Evolutionary conservation across 2,329 filamentous ascomycete species (phyloP).

Genomic region (Zymoseptoria crescenta): DNA sequence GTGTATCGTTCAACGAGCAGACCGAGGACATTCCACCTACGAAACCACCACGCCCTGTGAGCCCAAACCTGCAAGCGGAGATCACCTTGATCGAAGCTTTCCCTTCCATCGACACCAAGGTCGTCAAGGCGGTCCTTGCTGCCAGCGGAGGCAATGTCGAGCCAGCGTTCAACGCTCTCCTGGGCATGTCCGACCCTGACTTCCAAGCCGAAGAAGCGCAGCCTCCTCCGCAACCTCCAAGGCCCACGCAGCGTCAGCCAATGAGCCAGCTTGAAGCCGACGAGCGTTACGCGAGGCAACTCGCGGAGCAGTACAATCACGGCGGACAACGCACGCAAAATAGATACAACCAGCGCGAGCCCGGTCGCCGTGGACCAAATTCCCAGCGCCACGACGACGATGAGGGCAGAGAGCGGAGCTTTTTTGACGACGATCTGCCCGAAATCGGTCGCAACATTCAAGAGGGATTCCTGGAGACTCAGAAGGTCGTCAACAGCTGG

Average conservation of each 20-base stretch:
- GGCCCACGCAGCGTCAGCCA: constrained; percentile 54
- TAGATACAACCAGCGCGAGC: constrained; percentile 31
- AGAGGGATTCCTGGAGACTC: constrained; percentile 91
- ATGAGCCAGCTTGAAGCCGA: constrained; percentile 82
- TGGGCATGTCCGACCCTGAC: constrained; percentile 55
- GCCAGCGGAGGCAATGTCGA: constrained; percentile 85
- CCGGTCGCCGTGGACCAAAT: constrained; percentile 27
- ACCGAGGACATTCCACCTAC: constrained; percentile 53
- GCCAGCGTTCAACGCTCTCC: constrained; percentile 87
- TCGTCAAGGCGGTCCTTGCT: constrained; percentile 79
- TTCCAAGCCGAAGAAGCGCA: constrained; percentile 48
- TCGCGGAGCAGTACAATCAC: constrained; percentile 75
- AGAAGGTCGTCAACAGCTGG: constrained; percentile 87
- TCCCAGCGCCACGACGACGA: constrained; percentile 45
- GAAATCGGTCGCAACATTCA: constrained; percentile 86
- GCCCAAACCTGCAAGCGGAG: constrained; percentile 75
- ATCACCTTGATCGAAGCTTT: constrained; percentile 90
- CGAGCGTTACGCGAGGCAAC: constrained; percentile 82
- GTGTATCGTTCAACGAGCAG: constrained; percentile 41
- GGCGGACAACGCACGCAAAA: constrained; percentile 22
- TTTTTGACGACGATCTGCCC: constrained; percentile 92
- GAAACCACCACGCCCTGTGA: constrained; percentile 78
- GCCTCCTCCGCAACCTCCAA: constrained; percentile 74
- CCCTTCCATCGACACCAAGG: constrained; percentile 66
- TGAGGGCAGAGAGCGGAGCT: constrained; percentile 72